Conservation (phyloP, 2,329 filamentous ascomycete species). For the Fusarium dimerum region DNA sequence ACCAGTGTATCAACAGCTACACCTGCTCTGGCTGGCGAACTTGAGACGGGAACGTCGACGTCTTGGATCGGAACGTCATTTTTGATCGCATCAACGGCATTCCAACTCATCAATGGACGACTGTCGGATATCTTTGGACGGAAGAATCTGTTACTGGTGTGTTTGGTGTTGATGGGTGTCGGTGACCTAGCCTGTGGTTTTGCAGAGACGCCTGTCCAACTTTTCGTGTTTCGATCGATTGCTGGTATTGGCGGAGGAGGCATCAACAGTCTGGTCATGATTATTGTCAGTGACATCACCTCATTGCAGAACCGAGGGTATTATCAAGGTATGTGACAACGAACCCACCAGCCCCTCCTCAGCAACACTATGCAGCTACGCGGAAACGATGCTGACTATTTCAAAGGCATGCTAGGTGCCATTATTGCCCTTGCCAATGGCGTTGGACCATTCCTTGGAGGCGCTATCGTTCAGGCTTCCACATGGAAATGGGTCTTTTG, state of each 20-base stretch:
- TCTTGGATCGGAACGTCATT: constrained; percentile 41
- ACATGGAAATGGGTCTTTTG: constrained; percentile 36
- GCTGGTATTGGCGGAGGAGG: constrained; percentile 39
- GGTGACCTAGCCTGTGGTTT: constrained; percentile 37
- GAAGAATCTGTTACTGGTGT: constrained; percentile 34
- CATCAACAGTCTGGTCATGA: constrained; percentile 37
- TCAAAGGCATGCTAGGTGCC: constrained; percentile 16
- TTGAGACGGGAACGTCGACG: constrained; percentile 33
- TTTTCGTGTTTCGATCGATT: constrained; percentile 38
- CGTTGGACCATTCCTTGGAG: constrained; percentile 38
- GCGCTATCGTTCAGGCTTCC: constrained; percentile 28
- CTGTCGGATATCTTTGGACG: constrained; percentile 39
- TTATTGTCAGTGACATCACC: constrained; percentile 40
- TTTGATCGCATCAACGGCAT: constrained; percentile 37
- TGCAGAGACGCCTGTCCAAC: constrained; percentile 29
- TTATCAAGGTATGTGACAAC: constrained; percentile 25
- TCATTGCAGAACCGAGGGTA: constrained; percentile 38
- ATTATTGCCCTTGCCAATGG: constrained; percentile 38
- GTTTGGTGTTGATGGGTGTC: constrained; percentile 28
- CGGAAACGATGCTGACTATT: too few relatives aligned
- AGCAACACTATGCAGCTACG: too few relatives aligned
- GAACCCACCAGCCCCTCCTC: too few relatives aligned
- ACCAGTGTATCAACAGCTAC: constrained; percentile 35
- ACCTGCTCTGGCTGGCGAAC: constrained; percentile 39
- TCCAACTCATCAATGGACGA: constrained; percentile 39